Conservation (phyloP, 1,284 basidiomycete species). For the Takashimella koratensis region DNA sequence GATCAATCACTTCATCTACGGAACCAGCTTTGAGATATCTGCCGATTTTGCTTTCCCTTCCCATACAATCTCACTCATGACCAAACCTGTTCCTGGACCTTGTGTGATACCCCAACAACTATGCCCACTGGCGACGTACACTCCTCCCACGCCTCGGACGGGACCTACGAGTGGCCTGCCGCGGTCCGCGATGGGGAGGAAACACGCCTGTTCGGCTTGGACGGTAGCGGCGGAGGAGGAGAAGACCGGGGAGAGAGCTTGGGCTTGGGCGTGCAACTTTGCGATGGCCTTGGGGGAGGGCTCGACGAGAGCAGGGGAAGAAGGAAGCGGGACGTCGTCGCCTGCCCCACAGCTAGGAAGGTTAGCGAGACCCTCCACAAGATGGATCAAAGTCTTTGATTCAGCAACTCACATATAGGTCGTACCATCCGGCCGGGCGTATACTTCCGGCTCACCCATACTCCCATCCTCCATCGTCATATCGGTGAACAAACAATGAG, state of each 20-base stretch:
- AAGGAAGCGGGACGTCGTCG: slow-evolving; percentile 46
- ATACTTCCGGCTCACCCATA: slow-evolving; percentile 52
- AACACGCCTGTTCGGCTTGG: slow-evolving; percentile 55
- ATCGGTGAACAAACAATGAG: slow-evolving; percentile 54
- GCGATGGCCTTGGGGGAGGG: slow-evolving; percentile 46
- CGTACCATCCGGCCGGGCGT: slow-evolving; percentile 50
- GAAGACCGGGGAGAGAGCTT: slow-evolving; percentile 51
- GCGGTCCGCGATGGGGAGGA: slow-evolving; percentile 54
- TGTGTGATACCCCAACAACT: slow-evolving; percentile 41
- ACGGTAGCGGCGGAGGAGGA: slow-evolving; percentile 37
- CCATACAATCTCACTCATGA: slow-evolving; percentile 54
- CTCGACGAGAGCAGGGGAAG: slow-evolving; percentile 46
- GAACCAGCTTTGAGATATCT: slow-evolving; percentile 52
- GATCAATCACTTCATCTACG: slow-evolving; percentile 27
- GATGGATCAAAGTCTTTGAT: too few species aligned
- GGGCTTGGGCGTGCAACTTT: slow-evolving; percentile 50
- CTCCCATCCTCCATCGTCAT: slow-evolving; percentile 52
- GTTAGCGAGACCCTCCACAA: too few species aligned
- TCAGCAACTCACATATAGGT: slow-evolving; percentile 40
- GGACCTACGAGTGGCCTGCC: slow-evolving; percentile 55
- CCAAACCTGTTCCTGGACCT: slow-evolving; percentile 55
- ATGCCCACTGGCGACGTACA: slow-evolving; percentile 50
- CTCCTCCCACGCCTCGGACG: slow-evolving; percentile 47
- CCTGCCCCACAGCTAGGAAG: slow-evolving; percentile 45
- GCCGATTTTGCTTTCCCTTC: slow-evolving; percentile 54